These are phyloP conservation scores for Metschnikowia koreensis DNA, from an alignment of 805 yeast species.

Conservation along the genomic window DNA sequence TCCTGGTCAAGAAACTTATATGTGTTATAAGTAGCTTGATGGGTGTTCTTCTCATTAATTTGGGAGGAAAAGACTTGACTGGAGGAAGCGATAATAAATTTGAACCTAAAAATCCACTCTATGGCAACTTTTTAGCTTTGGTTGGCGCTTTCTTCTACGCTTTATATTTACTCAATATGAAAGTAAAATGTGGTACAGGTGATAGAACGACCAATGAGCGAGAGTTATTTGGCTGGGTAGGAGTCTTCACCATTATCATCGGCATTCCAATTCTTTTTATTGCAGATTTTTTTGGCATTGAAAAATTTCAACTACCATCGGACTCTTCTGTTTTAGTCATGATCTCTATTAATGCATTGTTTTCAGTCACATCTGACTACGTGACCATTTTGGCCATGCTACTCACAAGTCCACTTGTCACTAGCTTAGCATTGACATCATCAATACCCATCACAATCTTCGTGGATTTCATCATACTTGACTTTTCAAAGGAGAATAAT, in stretches of 20 bases:
- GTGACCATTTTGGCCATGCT: slow-evolving; percentile 50
- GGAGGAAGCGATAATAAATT: slow-evolving; percentile 20
- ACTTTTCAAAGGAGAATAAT: slow-evolving; percentile 21
- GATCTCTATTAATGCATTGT: slow-evolving; percentile 42
- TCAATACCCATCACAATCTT: slow-evolving; percentile 53
- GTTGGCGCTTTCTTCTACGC: slow-evolving; percentile 49
- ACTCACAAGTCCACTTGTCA: slow-evolving; percentile 52
- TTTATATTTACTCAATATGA: slow-evolving; percentile 42
- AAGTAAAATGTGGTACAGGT: slow-evolving; percentile 44
- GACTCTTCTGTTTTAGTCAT: slow-evolving; percentile 29
- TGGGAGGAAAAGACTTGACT: slow-evolving; percentile 13
- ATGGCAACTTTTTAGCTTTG: slow-evolving; percentile 48
- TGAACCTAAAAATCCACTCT: slow-evolving; percentile 35
- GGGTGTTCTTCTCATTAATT: slow-evolving; percentile 48
- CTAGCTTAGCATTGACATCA: slow-evolving; percentile 50
- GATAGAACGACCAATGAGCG: slow-evolving; percentile 46
- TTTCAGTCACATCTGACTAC: slow-evolving; percentile 50
- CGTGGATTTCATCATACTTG: slow-evolving; percentile 42
- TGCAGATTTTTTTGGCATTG: slow-evolving; percentile 39
- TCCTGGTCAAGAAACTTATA: slow-evolving; percentile 39
- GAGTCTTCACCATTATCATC: slow-evolving; percentile 38
- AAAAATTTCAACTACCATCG: slow-evolving; percentile 42
- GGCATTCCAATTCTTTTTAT: slow-evolving; percentile 40
- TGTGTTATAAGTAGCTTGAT: slow-evolving; percentile 45
- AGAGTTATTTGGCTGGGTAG: slow-evolving; percentile 46